These are phyloP conservation scores for Euphorbia celastroides DNA, from an alignment of 441 rosid genomes.

Conservation along the genomic window DNA sequence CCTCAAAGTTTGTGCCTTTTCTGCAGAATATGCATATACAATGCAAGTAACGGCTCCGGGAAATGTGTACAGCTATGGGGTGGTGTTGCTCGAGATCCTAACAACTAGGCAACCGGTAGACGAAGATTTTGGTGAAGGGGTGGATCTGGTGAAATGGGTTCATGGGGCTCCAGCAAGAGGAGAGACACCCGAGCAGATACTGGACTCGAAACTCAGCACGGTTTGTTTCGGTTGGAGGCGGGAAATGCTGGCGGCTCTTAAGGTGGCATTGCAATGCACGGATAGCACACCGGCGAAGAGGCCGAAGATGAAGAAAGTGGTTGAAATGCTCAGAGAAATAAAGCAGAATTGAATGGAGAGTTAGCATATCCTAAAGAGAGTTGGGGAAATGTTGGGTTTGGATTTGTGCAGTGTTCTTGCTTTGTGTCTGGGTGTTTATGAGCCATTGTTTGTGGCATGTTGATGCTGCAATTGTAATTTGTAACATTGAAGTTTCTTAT, in stretches of 20 bases:
- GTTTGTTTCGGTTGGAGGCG: conserved; percentile 93
- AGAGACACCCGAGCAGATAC: conserved; percentile 96
- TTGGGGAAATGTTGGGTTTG: neutral
- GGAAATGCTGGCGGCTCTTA: conserved; percentile 93
- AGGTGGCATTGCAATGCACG: conserved; percentile 89
- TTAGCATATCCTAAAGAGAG: conserved; percentile 5
- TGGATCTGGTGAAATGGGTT: conserved; percentile 98
- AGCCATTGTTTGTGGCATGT: conserved; percentile 20
- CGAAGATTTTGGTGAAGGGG: conserved; percentile 86
- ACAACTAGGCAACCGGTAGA: conserved; percentile 82
- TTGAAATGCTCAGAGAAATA: conserved; percentile 94
- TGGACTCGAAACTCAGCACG: conserved; percentile 86
- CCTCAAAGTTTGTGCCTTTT: neutral
- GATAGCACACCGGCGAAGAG: conserved; percentile 91
- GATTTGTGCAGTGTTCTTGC: conserved; percentile 12
- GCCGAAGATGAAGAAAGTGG: conserved; percentile 91
- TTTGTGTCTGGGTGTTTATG: conserved; percentile 7
- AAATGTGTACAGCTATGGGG: conserved; percentile 94
- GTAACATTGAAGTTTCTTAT: conserved; percentile 14
- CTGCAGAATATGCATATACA: conserved; percentile 87
- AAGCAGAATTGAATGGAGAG: conserved; percentile 35
- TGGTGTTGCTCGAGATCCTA: conserved; percentile 84
- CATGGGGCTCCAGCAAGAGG: conserved; percentile 91
- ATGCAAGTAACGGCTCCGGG: conserved; percentile 99
- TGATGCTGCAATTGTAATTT: conserved; percentile 18